These are phyloP conservation scores for Aspergillus cavernicola DNA, from an alignment of 495 filamentous ascomycete species.

Conservation along the genomic window DNA sequence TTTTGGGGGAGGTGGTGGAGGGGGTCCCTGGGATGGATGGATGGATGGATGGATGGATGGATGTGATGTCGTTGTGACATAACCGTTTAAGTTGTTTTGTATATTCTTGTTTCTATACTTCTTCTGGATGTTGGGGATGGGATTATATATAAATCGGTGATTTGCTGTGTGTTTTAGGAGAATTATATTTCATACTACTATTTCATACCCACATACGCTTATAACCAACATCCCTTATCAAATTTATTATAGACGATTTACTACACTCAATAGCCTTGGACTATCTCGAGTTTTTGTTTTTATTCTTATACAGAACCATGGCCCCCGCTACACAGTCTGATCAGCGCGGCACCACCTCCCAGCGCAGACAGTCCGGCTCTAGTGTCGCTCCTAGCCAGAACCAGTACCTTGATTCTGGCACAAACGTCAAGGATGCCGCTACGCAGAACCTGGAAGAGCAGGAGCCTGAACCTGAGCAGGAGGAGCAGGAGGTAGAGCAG, in stretches of 20 bases:
- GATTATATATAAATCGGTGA: background rate
- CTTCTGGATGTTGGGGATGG: background rate
- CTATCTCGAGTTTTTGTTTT: background rate
- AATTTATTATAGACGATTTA: background rate
- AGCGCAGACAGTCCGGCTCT: conserved; percentile 7
- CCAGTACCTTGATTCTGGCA: background rate
- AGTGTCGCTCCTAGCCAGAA: conserved; percentile 2
- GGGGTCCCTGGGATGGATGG: no score
- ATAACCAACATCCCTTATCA: background rate
- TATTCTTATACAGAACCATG: background rate
- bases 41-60: background rate
- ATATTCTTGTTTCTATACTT: background rate
- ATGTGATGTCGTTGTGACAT: conserved; percentile 11
- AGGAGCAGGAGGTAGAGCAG: background rate
- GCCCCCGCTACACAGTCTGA: background rate
- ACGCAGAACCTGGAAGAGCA: conserved; percentile 16
- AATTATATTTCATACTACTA: background rate
- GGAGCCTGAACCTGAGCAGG: background rate
- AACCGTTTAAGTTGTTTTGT: no score
- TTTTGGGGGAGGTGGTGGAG: background rate
- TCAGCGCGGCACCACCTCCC: background rate
- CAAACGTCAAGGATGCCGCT: conserved; percentile 21
- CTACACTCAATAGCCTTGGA: background rate
- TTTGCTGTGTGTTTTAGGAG: background rate
- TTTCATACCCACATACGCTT: background rate